Evolutionary conservation across 2,329 filamentous ascomycete genomes (phyloP).

Genomic region (Xylariomycetidae sp.): DNA sequence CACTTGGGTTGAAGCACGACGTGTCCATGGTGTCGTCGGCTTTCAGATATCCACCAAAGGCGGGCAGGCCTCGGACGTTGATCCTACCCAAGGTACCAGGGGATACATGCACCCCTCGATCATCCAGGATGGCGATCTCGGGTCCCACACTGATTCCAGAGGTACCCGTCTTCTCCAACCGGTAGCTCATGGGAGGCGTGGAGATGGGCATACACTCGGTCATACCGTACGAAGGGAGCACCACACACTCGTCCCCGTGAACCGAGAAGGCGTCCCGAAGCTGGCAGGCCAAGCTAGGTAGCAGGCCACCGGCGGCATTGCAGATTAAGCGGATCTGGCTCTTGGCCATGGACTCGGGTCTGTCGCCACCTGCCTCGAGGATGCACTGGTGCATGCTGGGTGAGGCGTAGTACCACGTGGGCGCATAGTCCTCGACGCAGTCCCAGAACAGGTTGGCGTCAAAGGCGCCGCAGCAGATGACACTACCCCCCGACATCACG

Average conservation of each 20-base stretch:
- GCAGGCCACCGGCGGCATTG: slow-evolving; percentile 48
- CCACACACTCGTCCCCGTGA: slow-evolving; percentile 22
- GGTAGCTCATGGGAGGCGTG: slow-evolving; percentile 46
- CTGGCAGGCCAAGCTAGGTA: slow-evolving; percentile 43
- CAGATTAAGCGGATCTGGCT: slow-evolving; percentile 46
- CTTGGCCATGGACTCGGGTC: slow-evolving; percentile 33
- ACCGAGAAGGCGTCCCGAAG: slow-evolving; percentile 44
- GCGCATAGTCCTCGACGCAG: slow-evolving; percentile 37
- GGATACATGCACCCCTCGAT: slow-evolving; percentile 25
- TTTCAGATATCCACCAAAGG: slow-evolving; percentile 44
- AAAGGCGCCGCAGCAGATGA: slow-evolving; percentile 48
- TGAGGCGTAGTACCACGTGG: slow-evolving; percentile 54
- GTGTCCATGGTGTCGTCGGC: slow-evolving; percentile 36
- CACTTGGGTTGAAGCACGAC: slow-evolving; percentile 38
- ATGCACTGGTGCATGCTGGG: slow-evolving; percentile 52
- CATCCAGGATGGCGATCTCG: slow-evolving; percentile 43
- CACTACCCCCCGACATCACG: slow-evolving; percentile 46
- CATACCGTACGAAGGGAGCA: slow-evolving; percentile 54
- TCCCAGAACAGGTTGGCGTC: slow-evolving; percentile 53
- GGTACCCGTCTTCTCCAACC: slow-evolving; percentile 45
- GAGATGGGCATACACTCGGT: slow-evolving; percentile 56
- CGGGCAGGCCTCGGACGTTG: slow-evolving; percentile 44
- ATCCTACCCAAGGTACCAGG: slow-evolving; percentile 39
- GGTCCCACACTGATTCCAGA: slow-evolving; percentile 47
- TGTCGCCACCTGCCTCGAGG: slow-evolving; percentile 36